Percentiles rank a stretch among this genome's conserved stretches.
Evolutionary conservation across 352 stramenopile species (phyloP).

Genomic region (Phytopythium delawarense): DNA sequence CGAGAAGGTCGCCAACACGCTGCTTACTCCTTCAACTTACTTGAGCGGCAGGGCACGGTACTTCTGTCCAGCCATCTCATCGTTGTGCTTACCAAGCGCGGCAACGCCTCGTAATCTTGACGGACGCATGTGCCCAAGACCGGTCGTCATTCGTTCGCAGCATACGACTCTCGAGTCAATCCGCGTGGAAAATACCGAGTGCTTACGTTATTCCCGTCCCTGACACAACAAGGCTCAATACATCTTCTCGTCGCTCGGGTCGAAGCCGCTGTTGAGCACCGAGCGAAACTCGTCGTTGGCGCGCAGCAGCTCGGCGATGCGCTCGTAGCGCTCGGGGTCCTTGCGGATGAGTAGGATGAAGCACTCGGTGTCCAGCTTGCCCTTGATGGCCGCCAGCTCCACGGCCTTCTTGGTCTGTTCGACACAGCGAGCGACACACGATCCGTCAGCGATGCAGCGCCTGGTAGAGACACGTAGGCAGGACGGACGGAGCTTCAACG

Average conservation of each 20-base stretch:
- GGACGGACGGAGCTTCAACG: background rate
- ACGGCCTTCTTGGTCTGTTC: slow-evolving; percentile 84
- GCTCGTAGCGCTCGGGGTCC: slow-evolving; percentile 75
- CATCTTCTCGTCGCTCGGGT: slow-evolving; percentile 87
- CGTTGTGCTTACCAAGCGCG: background rate
- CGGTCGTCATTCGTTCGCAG: background rate
- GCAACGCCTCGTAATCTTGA: background rate
- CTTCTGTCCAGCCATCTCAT: background rate
- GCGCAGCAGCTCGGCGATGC: slow-evolving; percentile 74
- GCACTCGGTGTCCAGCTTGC: slow-evolving; percentile 85
- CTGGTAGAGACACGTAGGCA: background rate
- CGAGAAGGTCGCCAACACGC: background rate
- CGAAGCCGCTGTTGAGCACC: slow-evolving; percentile 86
- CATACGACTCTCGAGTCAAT: background rate
- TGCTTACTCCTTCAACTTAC: background rate
- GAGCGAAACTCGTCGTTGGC: slow-evolving; percentile 85
- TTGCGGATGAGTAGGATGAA: slow-evolving; percentile 90
- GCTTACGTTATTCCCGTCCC: background rate
- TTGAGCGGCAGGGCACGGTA: background rate
- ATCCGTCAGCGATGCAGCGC: background rate
- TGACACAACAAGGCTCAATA: slow-evolving; percentile 31
- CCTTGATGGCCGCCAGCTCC: slow-evolving; percentile 75
- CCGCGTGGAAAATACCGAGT: background rate
- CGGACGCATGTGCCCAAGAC: background rate
- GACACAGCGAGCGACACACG: background rate